phyloP scores from a whole-genome alignment of 345 rosid species.

The Salix dunnii region DNA sequence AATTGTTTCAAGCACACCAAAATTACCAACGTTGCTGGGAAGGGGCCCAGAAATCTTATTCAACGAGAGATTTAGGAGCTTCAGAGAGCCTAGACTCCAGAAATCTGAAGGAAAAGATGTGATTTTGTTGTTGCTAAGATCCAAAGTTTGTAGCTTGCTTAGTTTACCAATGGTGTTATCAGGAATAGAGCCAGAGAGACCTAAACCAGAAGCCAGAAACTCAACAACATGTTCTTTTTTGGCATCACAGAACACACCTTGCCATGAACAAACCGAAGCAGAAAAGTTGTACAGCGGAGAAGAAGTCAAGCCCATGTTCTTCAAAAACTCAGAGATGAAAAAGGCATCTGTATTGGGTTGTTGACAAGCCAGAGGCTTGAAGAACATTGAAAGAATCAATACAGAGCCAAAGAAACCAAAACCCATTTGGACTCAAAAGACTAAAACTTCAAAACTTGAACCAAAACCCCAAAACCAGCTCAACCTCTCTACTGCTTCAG shows the following conservation, averaged over 20 bases:
- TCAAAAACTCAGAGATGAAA: conserved; percentile 64
- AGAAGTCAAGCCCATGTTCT: conserved; percentile 51
- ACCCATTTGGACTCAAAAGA: conserved; percentile 48
- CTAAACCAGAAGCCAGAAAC: conserved; percentile 51
- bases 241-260: conserved; percentile 63
- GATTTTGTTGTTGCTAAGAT: conserved; percentile 82
- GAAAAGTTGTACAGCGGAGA: conserved; percentile 43
- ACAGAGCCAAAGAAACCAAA: conserved; percentile 44
- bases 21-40: conserved; percentile 72
- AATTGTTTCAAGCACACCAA: conserved; percentile 63
- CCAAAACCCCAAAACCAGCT: conserved; percentile 14
- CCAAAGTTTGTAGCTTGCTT: conserved; percentile 64
- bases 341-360: conserved; percentile 85
- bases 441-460: conserved; percentile 15
- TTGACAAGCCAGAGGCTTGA: conserved; percentile 53
- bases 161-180: conserved; percentile 87
- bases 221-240: conserved; percentile 43
- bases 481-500: conserved; percentile 12
- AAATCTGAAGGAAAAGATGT: conserved; percentile 78
- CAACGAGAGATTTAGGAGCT: conserved; percentile 60
- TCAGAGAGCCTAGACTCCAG: conserved; percentile 76
- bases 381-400: conserved; percentile 55
- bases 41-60: conserved; percentile 74
- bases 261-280: conserved; percentile 66
- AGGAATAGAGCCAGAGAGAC: conserved; percentile 74